Base-by-base conservation (phyloP, 148 eudicot species). In the Linanthus parryae region DNA sequence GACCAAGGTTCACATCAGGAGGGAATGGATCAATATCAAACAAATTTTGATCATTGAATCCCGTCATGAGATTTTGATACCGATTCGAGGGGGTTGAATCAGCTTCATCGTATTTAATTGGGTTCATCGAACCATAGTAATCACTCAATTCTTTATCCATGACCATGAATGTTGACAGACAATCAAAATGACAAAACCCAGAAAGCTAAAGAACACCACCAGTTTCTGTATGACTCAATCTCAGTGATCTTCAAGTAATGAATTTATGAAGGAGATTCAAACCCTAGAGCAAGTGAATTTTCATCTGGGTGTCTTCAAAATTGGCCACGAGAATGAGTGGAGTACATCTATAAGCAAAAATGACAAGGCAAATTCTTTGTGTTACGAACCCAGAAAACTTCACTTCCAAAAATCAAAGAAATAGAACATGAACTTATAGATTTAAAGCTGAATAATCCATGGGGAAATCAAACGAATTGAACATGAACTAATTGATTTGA, bases 141-240 rank as follows among this genome's bases (percentile, higher is more conserved):
- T 63, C 79, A 28, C 67, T 75, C 50, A 75, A 56, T 53, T 40
- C 47, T 34, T 62, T 66, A 65, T 81, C 73, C 77, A 81, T 75
- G 65, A 65, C n/a, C 39, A 57, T 51, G 35, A 5, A 38, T 29
- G 18, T 70, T 37, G 42, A 44, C 46, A 17, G 56, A 61, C 33
- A 22, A 47, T 19, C 1, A 21, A 23, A 27, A 6, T 23, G 41
- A 58, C 27, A 23, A 44, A 18, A 40, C 41, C 59, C 55, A 15
- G 59, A 65, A 65, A 65, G 14, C 43, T 49, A 35, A 37, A 28
- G 35, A 56, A 13, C 3, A 16, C 40, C 25, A 8, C 10, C n/a
- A 12, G n/a, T n/a, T n/a, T n/a, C n/a, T n/a, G n/a, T n/a, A n/a
- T n/a, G n/a, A n/a, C n/a, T n/a, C n/a, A n/a, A n/a, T n/a, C n/a